Evolutionary conservation across 2,329 filamentous ascomycete genomes (phyloP).

Genomic region (Cadophora luteo-olivacea): DNA sequence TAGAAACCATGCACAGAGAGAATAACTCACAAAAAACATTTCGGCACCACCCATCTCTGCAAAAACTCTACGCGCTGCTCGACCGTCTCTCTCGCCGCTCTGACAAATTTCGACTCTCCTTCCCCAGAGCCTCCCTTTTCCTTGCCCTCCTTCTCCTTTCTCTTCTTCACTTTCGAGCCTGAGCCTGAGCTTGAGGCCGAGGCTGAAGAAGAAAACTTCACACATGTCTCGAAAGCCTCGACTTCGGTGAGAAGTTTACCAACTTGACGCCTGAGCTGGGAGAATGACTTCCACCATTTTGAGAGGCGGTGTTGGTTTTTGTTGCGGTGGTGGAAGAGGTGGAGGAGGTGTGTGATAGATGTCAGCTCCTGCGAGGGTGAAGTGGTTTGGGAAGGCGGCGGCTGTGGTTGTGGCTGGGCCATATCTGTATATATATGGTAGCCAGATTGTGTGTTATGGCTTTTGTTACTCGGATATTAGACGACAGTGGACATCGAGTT

Average conservation of each 20-base stretch:
- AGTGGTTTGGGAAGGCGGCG: not conserved
- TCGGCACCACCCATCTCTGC: slow-evolving; percentile 48
- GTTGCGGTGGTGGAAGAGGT: slow-evolving; percentile 81
- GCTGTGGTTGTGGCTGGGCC: too few relatives aligned
- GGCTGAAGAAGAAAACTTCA: slow-evolving; percentile 22
- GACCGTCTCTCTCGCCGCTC: slow-evolving; percentile 42
- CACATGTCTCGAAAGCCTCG: slow-evolving; percentile 32
- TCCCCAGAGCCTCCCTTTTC: slow-evolving; percentile 25
- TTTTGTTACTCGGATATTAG: not conserved
- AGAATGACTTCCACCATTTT: slow-evolving; percentile 82
- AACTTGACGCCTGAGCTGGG: slow-evolving; percentile 72
- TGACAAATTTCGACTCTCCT: slow-evolving; percentile 33
- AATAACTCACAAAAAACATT: slow-evolving; percentile 53
- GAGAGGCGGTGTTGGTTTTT: slow-evolving; percentile 86
- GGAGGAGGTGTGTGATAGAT: slow-evolving; percentile 61
- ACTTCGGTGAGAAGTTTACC: slow-evolving; percentile 56
- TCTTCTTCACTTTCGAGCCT: not conserved
- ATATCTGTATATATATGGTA: not conserved
- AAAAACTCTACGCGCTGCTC: slow-evolving; percentile 49
- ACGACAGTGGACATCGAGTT: not conserved
- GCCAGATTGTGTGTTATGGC: not conserved
- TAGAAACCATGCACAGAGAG: slow-evolving; percentile 42
- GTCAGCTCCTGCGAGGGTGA: not conserved
- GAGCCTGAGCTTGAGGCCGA: not conserved
- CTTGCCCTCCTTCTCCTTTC: slow-evolving; percentile 12